phyloP scores from a whole-genome alignment of 345 rosid species.

The Hibiscus tridactylites region DNA sequence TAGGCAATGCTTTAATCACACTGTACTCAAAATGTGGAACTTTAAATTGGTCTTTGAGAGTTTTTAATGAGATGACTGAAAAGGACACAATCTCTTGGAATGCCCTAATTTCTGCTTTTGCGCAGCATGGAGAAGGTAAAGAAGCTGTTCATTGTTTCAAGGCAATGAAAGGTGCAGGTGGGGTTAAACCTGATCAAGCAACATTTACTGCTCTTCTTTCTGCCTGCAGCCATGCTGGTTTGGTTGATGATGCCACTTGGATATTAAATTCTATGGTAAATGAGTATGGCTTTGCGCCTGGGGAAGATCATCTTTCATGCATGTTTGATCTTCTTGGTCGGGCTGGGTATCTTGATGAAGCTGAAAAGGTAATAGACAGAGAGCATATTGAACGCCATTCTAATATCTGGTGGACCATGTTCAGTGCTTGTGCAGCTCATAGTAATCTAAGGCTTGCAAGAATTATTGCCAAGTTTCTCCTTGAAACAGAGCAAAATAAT shows the following conservation, averaged over 20 bases:
- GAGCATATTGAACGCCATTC: slow-evolving; percentile 26
- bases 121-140: slow-evolving; percentile 67
- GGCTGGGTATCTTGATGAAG: slow-evolving; percentile 66
- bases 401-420: slow-evolving; percentile 50
- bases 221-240: slow-evolving; percentile 70
- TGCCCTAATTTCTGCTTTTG: slow-evolving; percentile 55
- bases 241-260: slow-evolving; percentile 37
- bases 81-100: slow-evolving; percentile 69
- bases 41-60: slow-evolving; percentile 37
- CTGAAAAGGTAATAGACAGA: slow-evolving; percentile 35
- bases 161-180: slow-evolving; percentile 34
- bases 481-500: slow-evolving; percentile 41
- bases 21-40: slow-evolving; percentile 67
- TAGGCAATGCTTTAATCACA: slow-evolving; percentile 57
- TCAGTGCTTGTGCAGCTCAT: slow-evolving; percentile 74
- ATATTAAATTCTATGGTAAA: slow-evolving; percentile 48
- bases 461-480: slow-evolving; percentile 41
- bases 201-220: slow-evolving; percentile 60
- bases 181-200: slow-evolving; percentile 44
- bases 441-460: slow-evolving; percentile 59
- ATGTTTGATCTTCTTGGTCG: slow-evolving; percentile 69
- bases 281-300: slow-evolving; percentile 32
- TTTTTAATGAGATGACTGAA: slow-evolving; percentile 38
- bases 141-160: slow-evolving; percentile 39
- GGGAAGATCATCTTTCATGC: slow-evolving; percentile 61